These are phyloP conservation scores for Arabidopsis hybrid DNA, from an alignment of 441 rosid species.

Conservation along the genomic window DNA sequence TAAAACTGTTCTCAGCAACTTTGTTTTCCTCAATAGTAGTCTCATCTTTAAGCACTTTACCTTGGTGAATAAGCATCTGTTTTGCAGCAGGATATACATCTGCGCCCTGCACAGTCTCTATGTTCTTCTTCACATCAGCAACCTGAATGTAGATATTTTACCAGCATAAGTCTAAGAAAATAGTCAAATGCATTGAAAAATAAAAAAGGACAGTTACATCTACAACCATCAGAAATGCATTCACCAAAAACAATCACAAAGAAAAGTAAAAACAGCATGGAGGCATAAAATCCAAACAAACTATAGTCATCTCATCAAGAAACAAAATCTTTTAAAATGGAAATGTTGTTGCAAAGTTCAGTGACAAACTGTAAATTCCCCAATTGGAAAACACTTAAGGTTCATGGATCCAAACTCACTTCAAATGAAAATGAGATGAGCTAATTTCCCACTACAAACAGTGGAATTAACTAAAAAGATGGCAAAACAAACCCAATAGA, in stretches of 20 bases:
- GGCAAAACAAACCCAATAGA: neutral
- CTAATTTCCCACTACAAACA: neutral
- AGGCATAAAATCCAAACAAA: neutral
- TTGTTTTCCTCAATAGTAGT: constrained; percentile 78
- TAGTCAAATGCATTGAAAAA: constrained; percentile 3
- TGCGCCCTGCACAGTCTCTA: constrained; percentile 75
- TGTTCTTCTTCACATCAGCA: constrained; percentile 73
- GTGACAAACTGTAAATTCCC: neutral
- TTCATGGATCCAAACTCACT: neutral
- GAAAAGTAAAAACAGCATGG: neutral
- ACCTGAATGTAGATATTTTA: constrained; percentile 51
- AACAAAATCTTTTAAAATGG: too few species aligned
- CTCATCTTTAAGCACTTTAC: constrained; percentile 81
- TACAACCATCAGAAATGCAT: neutral
- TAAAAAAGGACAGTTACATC: neutral
- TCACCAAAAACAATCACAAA: neutral
- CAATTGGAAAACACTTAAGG: neutral
- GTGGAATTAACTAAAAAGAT: constrained; percentile 3
- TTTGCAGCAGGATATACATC: constrained; percentile 74
- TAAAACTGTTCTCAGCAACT: constrained; percentile 75
- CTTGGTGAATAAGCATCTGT: constrained; percentile 85
- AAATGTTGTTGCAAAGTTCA: neutral
- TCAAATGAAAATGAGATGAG: constrained; percentile 16
- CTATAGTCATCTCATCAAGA: neutral
- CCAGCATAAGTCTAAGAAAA: neutral